phyloP scores from a whole-genome alignment of 345 rosid species.

The Erucastrum elatum region DNA sequence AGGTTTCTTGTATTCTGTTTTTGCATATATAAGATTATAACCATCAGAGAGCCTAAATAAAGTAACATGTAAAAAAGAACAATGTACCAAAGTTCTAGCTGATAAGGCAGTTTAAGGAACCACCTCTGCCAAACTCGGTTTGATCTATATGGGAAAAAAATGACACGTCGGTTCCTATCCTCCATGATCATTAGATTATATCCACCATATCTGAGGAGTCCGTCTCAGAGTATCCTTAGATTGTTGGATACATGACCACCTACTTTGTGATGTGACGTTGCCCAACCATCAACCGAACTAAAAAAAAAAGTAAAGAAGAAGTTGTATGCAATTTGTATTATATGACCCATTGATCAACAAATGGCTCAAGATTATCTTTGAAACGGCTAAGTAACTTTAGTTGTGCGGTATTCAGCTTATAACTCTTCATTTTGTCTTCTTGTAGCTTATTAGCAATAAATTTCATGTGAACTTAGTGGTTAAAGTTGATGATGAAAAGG shows the following conservation, averaged over 20 bases:
- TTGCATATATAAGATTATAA: background rate
- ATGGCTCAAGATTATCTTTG: background rate
- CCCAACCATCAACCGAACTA: background rate
- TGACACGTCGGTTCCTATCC: background rate
- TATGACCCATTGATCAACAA: background rate
- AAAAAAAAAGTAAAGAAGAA: background rate
- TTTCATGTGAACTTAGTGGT: conserved; percentile 2
- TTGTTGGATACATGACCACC: background rate
- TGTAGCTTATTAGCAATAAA: conserved; percentile 46
- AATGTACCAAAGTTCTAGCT: background rate
- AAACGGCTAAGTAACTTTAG: conserved; percentile 42
- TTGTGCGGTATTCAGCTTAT: conserved; percentile 40
- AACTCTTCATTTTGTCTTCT: conserved; percentile 40
- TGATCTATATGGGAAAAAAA: background rate
- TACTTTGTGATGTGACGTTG: conserved; percentile 9
- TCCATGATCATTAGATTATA: too few relatives aligned
- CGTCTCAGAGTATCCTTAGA: background rate
- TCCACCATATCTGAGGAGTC: background rate
- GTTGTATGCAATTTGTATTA: background rate
- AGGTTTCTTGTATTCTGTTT: background rate
- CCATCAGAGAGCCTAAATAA: background rate
- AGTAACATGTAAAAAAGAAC: background rate
- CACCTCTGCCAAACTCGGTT: background rate
- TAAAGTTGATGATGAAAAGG: background rate
- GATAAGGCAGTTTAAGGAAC: background rate